Evolutionary conservation across 192 early-diverging fungal species (phyloP).

Genomic region (Bifiguratus adelaidae): DNA sequence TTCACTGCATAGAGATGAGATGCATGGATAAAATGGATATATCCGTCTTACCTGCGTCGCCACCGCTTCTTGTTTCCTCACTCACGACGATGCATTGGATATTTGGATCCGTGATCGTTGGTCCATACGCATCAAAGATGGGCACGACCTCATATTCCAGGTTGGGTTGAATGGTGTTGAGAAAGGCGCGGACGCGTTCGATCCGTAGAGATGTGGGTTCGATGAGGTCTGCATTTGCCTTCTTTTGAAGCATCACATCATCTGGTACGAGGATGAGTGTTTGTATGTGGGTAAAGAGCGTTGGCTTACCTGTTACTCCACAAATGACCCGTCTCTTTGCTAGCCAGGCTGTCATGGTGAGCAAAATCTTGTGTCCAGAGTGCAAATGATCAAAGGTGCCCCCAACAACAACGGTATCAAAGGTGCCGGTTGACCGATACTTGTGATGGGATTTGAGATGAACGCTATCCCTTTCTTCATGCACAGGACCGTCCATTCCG

Average conservation of each 20-base stretch:
- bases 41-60: constrained; percentile 42
- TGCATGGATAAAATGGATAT: background rate
- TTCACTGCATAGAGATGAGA: constrained; percentile 48
- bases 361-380: constrained; percentile 86
- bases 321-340: constrained; percentile 50
- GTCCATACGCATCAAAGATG: constrained; percentile 79
- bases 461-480: no score
- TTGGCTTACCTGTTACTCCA: constrained; percentile 57
- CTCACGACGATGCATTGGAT: constrained; percentile 78
- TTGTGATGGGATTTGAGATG: background rate
- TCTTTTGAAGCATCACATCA: constrained; percentile 54
- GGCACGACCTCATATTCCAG: constrained; percentile 47
- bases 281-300: no score
- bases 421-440: background rate
- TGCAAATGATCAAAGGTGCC: constrained; percentile 99
- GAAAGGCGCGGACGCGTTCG: constrained; percentile 44
- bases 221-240: constrained; percentile 57
- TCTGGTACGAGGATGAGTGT: no score
- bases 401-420: constrained; percentile 59
- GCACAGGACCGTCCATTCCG: no score
- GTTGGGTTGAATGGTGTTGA: constrained; percentile 32
- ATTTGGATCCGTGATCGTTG: constrained; percentile 59
- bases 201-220: constrained; percentile 55
- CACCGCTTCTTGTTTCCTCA: constrained; percentile 69
- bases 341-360: constrained; percentile 70